phyloP scores from a whole-genome alignment of 1,284 basidiomycete species.

The Pyrrhoderma lamaoense region DNA sequence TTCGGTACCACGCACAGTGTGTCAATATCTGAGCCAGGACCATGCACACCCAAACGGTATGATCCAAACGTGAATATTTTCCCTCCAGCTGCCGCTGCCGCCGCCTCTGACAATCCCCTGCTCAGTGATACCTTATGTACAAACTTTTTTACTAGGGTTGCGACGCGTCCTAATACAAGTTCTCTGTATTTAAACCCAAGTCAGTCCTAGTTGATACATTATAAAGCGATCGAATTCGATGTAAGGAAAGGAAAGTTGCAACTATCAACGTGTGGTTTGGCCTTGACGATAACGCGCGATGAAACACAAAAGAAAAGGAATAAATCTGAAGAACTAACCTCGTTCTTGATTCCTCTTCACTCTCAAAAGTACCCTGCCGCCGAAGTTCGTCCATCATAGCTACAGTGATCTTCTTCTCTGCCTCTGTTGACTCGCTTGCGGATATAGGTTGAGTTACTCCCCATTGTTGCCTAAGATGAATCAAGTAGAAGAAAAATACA shows the following conservation, averaged over 20 bases:
- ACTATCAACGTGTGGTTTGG: neutral
- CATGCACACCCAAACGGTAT: constrained; percentile 93
- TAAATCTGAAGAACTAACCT: too few species aligned
- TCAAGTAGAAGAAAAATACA: neutral
- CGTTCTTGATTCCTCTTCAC: constrained; percentile 80
- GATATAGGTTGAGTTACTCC: constrained; percentile 92
- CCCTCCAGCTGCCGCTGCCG: constrained; percentile 84
- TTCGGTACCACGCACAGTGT: constrained; percentile 98
- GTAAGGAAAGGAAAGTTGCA: neutral
- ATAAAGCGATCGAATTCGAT: neutral
- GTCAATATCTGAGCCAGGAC: constrained; percentile 95
- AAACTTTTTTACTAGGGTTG: constrained; percentile 89
- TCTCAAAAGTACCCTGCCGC: constrained; percentile 85
- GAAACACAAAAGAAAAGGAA: constrained; percentile 19
- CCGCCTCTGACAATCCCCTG: constrained; percentile 79
- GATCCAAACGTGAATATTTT: constrained; percentile 99
- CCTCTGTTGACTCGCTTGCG: constrained; percentile 61
- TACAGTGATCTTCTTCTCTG: constrained; percentile 77
- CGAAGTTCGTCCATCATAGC: constrained; percentile 87
- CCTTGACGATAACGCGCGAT: neutral
- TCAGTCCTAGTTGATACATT: neutral
- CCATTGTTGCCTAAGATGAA: constrained; percentile 14
- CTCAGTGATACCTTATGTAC: constrained; percentile 79
- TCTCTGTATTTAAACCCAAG: constrained; percentile 53
- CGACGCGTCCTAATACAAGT: constrained; percentile 85